phyloP scores from a whole-genome alignment of 2,329 filamentous ascomycete genomes.

The Harringtonia lauricola region DNA sequence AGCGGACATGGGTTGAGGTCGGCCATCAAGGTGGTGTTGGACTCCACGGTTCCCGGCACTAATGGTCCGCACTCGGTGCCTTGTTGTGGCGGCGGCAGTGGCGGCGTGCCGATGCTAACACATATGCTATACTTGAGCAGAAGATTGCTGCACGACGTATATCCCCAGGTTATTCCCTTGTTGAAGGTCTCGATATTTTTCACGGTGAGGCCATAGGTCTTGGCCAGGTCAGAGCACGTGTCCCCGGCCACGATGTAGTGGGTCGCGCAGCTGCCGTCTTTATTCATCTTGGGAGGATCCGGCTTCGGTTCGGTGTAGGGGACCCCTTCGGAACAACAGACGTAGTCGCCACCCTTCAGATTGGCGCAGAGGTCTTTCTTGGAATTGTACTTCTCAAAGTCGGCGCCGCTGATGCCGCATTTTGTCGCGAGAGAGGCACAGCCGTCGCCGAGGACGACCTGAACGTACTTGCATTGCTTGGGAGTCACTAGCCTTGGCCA shows the following conservation, averaged over 20 bases:
- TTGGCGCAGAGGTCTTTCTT: conserved; percentile 16
- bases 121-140: conserved; percentile 18
- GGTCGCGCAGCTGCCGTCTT: conserved; percentile 22
- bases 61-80: conserved; percentile 23
- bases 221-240: conserved; percentile 19
- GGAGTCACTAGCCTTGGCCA: too few species aligned
- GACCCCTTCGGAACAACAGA: conserved; percentile 24
- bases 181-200: conserved; percentile 14
- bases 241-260: conserved; percentile 20
- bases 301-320: conserved; percentile 13
- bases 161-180: conserved; percentile 25
- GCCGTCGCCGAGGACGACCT: too few species aligned
- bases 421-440: too few species aligned
- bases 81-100: conserved; percentile 19
- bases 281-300: conserved; percentile 19
- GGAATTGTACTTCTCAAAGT: too few species aligned
- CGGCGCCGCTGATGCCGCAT: too few species aligned
- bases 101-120: conserved; percentile 20
- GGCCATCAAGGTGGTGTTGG: conserved; percentile 9
- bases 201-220: background rate
- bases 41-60: conserved; percentile 15
- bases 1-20: conserved; percentile 17
- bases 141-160: conserved; percentile 19
- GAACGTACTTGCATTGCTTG: too few species aligned
- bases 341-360: conserved; percentile 19